These are phyloP conservation scores for Chimonanthus salicifolius DNA, from an alignment of 164 flowering plant genomes.

Conservation along the genomic window DNA sequence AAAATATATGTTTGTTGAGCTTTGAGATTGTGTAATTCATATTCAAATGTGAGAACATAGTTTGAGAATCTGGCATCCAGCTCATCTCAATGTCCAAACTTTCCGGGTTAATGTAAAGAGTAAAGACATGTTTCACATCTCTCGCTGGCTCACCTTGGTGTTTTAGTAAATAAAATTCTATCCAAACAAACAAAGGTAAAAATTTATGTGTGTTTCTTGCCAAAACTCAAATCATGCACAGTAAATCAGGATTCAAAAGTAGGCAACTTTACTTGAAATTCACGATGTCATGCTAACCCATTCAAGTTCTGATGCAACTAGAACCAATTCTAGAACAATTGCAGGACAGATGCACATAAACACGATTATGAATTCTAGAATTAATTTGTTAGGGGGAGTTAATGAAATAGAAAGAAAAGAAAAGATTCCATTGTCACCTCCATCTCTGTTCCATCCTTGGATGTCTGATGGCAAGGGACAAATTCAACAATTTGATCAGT, in stretches of 20 bases:
- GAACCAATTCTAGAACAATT: neutral
- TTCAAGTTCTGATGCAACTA: neutral
- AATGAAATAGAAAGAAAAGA: neutral
- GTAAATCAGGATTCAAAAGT: no score
- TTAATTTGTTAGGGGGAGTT: neutral
- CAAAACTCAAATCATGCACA: no score
- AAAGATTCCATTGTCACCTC: conserved; percentile 41
- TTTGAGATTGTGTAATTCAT: neutral
- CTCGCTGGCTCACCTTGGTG: neutral
- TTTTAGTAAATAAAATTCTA: neutral
- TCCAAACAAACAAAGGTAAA: no score
- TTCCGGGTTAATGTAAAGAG: neutral
- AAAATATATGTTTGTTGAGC: neutral
- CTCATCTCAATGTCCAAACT: neutral
- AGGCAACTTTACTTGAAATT: no score
- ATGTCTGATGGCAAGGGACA: conserved; percentile 72
- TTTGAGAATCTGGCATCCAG: neutral
- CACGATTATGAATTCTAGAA: neutral
- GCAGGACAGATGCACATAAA: neutral
- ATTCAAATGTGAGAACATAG: neutral
- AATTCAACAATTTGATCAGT: conserved; percentile 90
- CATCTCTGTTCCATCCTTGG: conserved; percentile 58
- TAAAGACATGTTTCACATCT: neutral
- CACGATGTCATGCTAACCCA: neutral
- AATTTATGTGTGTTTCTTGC: no score